Percentiles rank a stretch among this genome's conserved stretches.
Conservation (phyloP, 108 stramenopile species). For the Phaeodactylum tricornutum region DNA sequence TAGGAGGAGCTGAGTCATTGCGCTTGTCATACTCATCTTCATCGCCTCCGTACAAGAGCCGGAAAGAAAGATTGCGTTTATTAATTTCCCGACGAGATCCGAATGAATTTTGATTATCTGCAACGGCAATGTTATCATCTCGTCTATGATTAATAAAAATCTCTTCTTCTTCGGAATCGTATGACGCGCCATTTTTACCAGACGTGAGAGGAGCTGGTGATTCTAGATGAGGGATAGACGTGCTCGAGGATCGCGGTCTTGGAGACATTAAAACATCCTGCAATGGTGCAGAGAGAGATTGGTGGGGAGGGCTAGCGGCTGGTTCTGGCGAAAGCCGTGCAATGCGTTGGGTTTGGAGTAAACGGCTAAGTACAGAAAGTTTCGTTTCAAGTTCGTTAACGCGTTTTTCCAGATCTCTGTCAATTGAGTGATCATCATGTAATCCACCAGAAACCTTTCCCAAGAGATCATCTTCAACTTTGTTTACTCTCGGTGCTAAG, state of each 20-base stretch:
- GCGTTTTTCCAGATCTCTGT: constrained; percentile 39
- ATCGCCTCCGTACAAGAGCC: constrained; percentile 6
- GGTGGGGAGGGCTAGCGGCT: background rate
- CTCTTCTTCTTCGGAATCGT: background rate
- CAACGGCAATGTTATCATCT: background rate
- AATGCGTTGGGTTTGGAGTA: constrained; percentile 22
- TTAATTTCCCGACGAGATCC: background rate
- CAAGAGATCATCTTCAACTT: no score
- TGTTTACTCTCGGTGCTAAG: no score
- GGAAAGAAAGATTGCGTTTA: constrained; percentile 3
- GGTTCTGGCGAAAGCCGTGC: background rate
- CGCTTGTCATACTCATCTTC: constrained; percentile 2
- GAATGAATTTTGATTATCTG: background rate
- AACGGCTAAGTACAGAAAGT: constrained; percentile 22
- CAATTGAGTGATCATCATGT: no score
- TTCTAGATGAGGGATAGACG: constrained; percentile 1
- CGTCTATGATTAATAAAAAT: background rate
- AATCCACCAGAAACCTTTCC: no score
- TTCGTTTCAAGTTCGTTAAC: constrained; percentile 39
- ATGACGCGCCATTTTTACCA: background rate
- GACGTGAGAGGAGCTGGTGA: background rate
- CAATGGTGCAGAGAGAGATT: background rate
- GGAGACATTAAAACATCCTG: background rate
- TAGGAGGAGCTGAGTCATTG: background rate
- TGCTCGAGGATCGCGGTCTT: background rate